Evolutionary conservation across 1,139 yeast species (phyloP), one percentile per base, ranked within the genome.

Genomic region (Candida pseudoviswanathii): DNA sequence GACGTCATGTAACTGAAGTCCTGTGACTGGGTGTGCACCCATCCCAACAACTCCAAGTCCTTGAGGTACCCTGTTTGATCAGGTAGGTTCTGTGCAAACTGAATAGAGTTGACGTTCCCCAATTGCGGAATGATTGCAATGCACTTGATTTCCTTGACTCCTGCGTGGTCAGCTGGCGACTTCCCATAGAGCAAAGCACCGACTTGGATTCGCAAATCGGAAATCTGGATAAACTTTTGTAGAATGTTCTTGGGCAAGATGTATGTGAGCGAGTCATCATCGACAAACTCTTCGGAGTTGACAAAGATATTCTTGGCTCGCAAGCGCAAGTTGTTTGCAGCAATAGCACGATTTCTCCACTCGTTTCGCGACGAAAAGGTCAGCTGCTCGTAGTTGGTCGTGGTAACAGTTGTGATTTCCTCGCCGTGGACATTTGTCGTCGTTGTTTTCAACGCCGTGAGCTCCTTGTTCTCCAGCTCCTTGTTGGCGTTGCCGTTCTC

Each of bases 351-450:
- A 51, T 80, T 80, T 58, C 98, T 80, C 99, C 99, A 94, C 63
- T 92, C 97, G 38, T 91, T 85, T 64, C 85, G 86, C 2, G 97
- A 89, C 40, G 85, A 78, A 63, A 94, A 94, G 2, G 86, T 71
- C 71, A 84, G 86, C 58, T 90, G 96, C 62, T 91, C 99, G 63
- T 89, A 92, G 57, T 84, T 84, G 22, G 95, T 84, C 0, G 99
- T 91, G 0, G 98, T 91, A 22, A 94, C 96, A 0, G 96, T 95
- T 37, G 88, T 86, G 61, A 95, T 92, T 60, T 92, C 96, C 63
- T 94, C 99, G 36, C 99, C 99, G 61, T 92, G 97, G 2, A 90
- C 96, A 63, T 91, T 95, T 27, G 86, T 85, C 0, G 96, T 89
- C 49, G 85, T 85, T 0, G 96, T 84, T 59, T 90, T 92, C 60